Base-by-base conservation (phyloP, 768 basidiomycete genomes). In the Rhizopogon roseolus region DNA sequence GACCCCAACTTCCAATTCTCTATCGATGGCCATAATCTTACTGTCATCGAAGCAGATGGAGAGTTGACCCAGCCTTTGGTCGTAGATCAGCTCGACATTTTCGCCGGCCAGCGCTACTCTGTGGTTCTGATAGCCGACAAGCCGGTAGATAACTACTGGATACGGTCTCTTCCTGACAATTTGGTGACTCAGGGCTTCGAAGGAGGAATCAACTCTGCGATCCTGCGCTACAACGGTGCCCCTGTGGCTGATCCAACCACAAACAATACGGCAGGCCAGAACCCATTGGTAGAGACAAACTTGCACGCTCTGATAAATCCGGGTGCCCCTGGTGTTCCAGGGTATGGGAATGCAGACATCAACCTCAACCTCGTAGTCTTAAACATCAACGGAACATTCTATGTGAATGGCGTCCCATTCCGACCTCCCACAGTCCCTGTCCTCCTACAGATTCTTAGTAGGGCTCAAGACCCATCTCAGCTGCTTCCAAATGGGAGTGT, bases 81-180 rank as follows among this genome's bases (percentile, higher is more conserved):
- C 0, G 74, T 75, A 7, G 74, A 77, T 41, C 65, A 60, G 13
- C 49, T 75, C 16, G 59, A 65, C 11, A 68, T 74, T 10, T 65
- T 62, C 9, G 52, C 68, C 6, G 77, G 73, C 5, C 78, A 81
- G 56, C 72, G 78, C 28, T 79, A 78, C 54, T 79, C 77, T 1
- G 68, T 79, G 52, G 63, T 80, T 10, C 59, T 81, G 1, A 59
- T 65, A 63, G 73, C 78, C 5, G 68, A 73, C 56, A 66, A 75
- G 41, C 59, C 67, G 0, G 41, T 72, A 22, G 58, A 43, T n/a
- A 81, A 80, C 61, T 81, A 80, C 51, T 80, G 66, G 53, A 53
- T 58, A 34, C 55, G 54, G 34, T 55, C 54, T 1, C 19, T 60
- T 25, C 41, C 56, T 0, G 17, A 19, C 10, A 49, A 10, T 44